These are phyloP conservation scores for Mycena albidolilacea DNA, from an alignment of 768 basidiomycete species.

Conservation along the genomic window DNA sequence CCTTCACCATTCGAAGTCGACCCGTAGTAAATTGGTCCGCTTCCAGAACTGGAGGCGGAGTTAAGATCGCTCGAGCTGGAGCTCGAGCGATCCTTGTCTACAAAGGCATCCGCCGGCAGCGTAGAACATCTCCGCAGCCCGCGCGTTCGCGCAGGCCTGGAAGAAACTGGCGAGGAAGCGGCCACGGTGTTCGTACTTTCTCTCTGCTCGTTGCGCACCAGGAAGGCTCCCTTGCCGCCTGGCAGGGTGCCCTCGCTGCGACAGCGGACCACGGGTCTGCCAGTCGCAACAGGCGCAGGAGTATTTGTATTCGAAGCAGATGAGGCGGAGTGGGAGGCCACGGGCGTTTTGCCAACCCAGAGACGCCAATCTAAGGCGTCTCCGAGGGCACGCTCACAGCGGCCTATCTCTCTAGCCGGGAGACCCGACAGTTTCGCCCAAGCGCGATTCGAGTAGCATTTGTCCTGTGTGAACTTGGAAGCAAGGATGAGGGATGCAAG, in stretches of 20 bases:
- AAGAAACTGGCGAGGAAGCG: slow-evolving; percentile 35
- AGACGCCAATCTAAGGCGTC: slow-evolving; percentile 92
- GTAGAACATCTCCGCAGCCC: slow-evolving; percentile 60
- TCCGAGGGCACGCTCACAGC: slow-evolving; percentile 91
- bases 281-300: slow-evolving; percentile 38
- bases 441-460: slow-evolving; percentile 93
- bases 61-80: neutral
- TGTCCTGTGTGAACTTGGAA: slow-evolving; percentile 94
- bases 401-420: slow-evolving; percentile 86
- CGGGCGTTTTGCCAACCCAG: slow-evolving; percentile 85
- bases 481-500: slow-evolving; percentile 91
- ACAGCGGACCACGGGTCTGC: slow-evolving; percentile 61
- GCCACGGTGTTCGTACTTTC: neutral
- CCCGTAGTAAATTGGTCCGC: slow-evolving; percentile 10
- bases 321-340: slow-evolving; percentile 30
- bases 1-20: slow-evolving; percentile 30
- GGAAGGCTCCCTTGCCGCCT: slow-evolving; percentile 45
- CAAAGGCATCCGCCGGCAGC: slow-evolving; percentile 54
- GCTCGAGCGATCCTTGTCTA: slow-evolving; percentile 26
- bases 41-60: neutral
- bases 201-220: slow-evolving; percentile 40
- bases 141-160: slow-evolving; percentile 29
- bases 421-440: slow-evolving; percentile 97
- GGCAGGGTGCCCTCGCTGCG: slow-evolving; percentile 64
- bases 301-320: slow-evolving; percentile 42